These are phyloP conservation scores for Reticulascus tulasneorum DNA, from an alignment of 2,329 filamentous ascomycete genomes.

Conservation along the genomic window DNA sequence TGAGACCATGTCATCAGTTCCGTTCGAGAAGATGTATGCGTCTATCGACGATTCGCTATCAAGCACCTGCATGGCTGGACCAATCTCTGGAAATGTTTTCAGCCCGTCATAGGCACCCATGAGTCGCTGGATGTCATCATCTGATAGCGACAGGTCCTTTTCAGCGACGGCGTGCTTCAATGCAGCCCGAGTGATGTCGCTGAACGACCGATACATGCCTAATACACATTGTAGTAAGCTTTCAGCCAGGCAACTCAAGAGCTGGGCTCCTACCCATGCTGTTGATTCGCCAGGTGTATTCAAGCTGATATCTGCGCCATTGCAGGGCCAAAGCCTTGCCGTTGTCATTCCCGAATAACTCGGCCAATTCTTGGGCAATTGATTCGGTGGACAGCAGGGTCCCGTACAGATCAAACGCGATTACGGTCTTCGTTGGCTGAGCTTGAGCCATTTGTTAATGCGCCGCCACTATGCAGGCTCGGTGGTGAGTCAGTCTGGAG, in stretches of 20 bases:
- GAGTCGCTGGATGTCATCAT: constrained; percentile 41
- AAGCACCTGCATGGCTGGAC: constrained; percentile 47
- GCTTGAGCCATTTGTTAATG: constrained; percentile 1
- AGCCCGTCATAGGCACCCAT: constrained; percentile 64
- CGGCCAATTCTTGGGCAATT: constrained; percentile 56
- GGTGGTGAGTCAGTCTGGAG: no score
- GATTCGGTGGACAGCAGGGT: constrained; percentile 70
- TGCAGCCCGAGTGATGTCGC: constrained; percentile 56
- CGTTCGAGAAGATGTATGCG: constrained; percentile 68
- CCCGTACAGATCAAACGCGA: constrained; percentile 74
- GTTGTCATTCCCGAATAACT: constrained; percentile 53
- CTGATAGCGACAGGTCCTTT: constrained; percentile 39
- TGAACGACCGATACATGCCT: constrained; percentile 62
- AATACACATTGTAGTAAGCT: neutral
- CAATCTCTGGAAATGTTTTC: constrained; percentile 61
- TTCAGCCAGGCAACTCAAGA: constrained; percentile 22
- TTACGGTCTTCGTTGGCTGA: constrained; percentile 33
- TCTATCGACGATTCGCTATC: constrained; percentile 34
- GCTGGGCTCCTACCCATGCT: no score
- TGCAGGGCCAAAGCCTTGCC: constrained; percentile 52
- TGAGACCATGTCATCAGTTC: constrained; percentile 58
- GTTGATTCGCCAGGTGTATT: constrained; percentile 74
- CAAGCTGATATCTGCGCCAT: constrained; percentile 68
- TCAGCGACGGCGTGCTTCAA: constrained; percentile 63
- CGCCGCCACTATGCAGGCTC: no score